A percentile compares a stretch with the other conserved stretches of the same genome.
These are phyloP conservation scores for Lactarius deliciosus DNA, from an alignment of 768 basidiomycete species.

Conservation along the genomic window DNA sequence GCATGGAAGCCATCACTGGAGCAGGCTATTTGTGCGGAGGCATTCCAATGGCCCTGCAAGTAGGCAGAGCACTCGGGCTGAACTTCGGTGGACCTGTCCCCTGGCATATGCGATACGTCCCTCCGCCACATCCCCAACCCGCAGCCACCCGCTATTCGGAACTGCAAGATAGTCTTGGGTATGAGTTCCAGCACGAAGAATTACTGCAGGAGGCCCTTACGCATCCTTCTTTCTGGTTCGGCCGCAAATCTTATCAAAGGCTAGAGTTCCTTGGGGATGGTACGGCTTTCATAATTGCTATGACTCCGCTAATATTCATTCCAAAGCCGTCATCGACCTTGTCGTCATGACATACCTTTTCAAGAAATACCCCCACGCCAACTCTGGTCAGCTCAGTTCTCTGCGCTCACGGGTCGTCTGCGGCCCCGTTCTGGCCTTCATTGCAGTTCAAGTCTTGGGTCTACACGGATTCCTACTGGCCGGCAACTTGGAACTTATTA, in stretches of 20 bases:
- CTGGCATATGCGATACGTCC: slow-evolving; percentile 62
- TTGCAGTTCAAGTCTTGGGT: slow-evolving; percentile 62
- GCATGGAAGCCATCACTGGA: slow-evolving; percentile 83
- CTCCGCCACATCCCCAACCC: slow-evolving; percentile 35
- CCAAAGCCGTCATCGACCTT: slow-evolving; percentile 64
- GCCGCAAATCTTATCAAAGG: slow-evolving; percentile 73
- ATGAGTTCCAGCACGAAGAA: slow-evolving; percentile 61
- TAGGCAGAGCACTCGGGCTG: slow-evolving; percentile 65
- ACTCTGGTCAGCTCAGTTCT: slow-evolving; percentile 73
- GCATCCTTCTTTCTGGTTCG: slow-evolving; percentile 70
- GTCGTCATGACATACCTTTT: slow-evolving; percentile 73
- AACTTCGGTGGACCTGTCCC: slow-evolving; percentile 69
- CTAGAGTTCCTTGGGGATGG: slow-evolving; percentile 90
- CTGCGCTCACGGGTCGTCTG: slow-evolving; percentile 73
- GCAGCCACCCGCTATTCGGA: slow-evolving; percentile 49
- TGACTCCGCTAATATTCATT: slow-evolving; percentile 7
- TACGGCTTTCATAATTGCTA: slow-evolving; percentile 39
- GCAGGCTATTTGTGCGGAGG: slow-evolving; percentile 75
- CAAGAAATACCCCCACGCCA: slow-evolving; percentile 64
- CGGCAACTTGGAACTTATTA: slow-evolving; percentile 65
- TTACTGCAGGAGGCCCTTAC: slow-evolving; percentile 79
- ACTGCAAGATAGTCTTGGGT: slow-evolving; percentile 66
- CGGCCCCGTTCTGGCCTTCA: slow-evolving; percentile 64
- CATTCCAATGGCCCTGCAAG: slow-evolving; percentile 60
- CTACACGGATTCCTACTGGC: slow-evolving; percentile 71